Percentiles rank a stretch among this genome's conserved stretches.
Conservation (phyloP, 331 rosid genomes). For the Quercus lobata region DNA sequence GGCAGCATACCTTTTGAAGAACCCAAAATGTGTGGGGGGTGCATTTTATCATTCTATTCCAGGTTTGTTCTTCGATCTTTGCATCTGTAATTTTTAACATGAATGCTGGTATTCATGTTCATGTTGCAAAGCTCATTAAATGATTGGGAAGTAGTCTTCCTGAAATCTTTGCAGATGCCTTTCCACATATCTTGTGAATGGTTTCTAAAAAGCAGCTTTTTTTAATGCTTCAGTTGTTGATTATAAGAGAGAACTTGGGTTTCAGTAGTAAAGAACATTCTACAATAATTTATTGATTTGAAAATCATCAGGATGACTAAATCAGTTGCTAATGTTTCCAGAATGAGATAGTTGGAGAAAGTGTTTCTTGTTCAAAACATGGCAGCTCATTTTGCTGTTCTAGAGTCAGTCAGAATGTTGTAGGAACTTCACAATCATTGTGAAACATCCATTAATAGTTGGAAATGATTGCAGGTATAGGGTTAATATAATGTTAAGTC, state of each 20-base stretch:
- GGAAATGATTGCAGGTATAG: not conserved
- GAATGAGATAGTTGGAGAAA: not conserved
- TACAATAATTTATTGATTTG: not conserved
- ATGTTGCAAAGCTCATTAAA: not conserved
- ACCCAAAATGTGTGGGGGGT: slow-evolving; percentile 44
- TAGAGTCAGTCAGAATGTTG: not conserved
- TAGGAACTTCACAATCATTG: not conserved
- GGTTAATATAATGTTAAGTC: not conserved
- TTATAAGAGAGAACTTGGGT: not conserved
- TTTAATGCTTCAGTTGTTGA: not conserved
- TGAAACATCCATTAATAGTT: not conserved
- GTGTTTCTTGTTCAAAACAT: not conserved
- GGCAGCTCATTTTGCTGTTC: not conserved
- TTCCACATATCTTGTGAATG: not conserved
- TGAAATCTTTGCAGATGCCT: not conserved
- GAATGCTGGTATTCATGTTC: not conserved
- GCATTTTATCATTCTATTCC: slow-evolving; percentile 95
- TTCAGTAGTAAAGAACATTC: not conserved
- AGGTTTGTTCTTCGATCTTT: slow-evolving; percentile 42
- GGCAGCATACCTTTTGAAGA: slow-evolving; percentile 83
- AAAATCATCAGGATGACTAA: not conserved
- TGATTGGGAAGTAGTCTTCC: not conserved
- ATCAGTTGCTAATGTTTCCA: not conserved
- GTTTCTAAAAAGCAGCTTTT: not conserved
- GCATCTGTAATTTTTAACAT: not conserved